Percentiles rank a stretch among this genome's conserved stretches.
Conservation (phyloP, 2,329 filamentous ascomycete genomes). For the Colletotrichum somersetense region DNA sequence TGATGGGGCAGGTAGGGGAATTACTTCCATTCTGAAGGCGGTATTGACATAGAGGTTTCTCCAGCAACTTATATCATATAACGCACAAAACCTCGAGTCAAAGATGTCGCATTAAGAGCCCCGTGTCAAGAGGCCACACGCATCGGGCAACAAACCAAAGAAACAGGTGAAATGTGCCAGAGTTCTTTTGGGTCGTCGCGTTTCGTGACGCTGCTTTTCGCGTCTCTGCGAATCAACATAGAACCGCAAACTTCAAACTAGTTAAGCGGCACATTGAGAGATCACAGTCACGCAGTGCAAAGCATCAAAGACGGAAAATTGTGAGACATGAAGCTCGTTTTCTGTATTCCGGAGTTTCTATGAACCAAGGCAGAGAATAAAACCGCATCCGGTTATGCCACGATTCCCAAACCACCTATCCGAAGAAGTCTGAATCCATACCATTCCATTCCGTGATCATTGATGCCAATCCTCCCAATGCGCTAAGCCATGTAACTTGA, state of each 20-base stretch:
- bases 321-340: constrained; percentile 4
- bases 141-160: background rate
- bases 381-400: background rate
- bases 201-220: background rate
- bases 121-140: background rate
- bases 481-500: background rate
- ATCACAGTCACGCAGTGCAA: background rate
- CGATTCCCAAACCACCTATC: constrained; percentile 2
- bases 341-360: background rate
- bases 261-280: background rate
- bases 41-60: background rate
- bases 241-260: background rate
- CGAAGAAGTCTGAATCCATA: background rate
- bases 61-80: background rate
- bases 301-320: background rate
- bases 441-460: background rate
- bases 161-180: background rate
- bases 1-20: background rate
- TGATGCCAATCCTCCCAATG: background rate
- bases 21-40: background rate
- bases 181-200: background rate
- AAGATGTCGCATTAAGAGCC: background rate
- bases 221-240: background rate
- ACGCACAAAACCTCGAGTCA: background rate
- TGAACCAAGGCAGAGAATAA: constrained; percentile 3